Conservation (phyloP, 495 filamentous ascomycete species). For the Podospora pseudoanserina region DNA sequence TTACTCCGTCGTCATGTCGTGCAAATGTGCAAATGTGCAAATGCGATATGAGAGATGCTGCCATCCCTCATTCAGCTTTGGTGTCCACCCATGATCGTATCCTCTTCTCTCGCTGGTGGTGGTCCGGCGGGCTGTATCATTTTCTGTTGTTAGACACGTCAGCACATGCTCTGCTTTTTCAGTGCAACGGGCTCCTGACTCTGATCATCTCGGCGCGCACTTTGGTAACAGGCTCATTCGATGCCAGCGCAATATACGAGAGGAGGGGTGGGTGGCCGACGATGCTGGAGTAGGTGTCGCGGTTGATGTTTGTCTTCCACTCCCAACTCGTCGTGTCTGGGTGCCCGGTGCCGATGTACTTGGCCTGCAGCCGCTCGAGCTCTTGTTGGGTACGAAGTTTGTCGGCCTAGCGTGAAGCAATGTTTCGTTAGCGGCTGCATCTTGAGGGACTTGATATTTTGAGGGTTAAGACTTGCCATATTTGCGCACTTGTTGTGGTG, state of each 20-base stretch:
- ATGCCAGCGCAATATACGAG: conserved; percentile 82
- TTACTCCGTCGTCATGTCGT: not conserved
- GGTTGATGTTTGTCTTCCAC: conserved; percentile 88
- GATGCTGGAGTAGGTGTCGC: conserved; percentile 77
- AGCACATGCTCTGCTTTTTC: not conserved
- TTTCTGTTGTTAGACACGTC: conserved; percentile 44
- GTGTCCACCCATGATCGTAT: not conserved
- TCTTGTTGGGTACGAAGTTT: conserved; percentile 97
- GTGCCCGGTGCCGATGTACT: conserved; percentile 95
- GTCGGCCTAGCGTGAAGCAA: conserved; percentile 61
- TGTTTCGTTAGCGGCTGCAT: not conserved
- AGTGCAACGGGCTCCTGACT: conserved; percentile 28
- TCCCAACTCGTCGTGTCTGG: conserved; percentile 96
- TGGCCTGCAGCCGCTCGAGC: conserved; percentile 90
- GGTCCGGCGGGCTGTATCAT: conserved; percentile 91
- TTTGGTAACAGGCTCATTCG: conserved; percentile 76
- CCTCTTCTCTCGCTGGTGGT: conserved; percentile 53
- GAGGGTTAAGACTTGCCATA: not conserved
- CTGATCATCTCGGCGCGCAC: conserved; percentile 75
- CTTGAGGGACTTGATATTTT: not conserved
- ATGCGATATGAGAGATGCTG: not conserved
- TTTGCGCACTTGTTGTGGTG: not conserved
- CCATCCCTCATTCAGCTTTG: not conserved
- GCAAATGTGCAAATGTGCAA: not conserved
- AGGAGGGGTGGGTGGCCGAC: conserved; percentile 87